Evolutionary conservation across 1,139 yeast species (phyloP), one percentile per base, ranked within the genome.

Genomic region (Saccharomyces hybrid): DNA sequence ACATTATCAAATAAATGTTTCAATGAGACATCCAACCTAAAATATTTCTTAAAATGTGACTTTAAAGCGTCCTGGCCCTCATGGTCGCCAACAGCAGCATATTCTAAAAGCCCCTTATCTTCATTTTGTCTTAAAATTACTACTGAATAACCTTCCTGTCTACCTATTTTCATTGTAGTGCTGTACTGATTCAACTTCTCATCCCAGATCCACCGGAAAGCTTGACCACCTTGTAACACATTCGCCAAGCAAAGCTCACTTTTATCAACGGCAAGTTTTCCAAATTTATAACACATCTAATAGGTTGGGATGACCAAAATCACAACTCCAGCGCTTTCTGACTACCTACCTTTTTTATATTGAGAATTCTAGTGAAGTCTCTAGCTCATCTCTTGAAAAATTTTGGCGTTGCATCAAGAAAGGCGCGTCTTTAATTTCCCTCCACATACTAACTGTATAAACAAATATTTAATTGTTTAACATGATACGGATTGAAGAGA

Each of bases 221-320:
- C 83, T 69, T 91, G 98, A 0, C 98, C 98, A 67, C 96, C 88
- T 54, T 96, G 78, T 47, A 91, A 75, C 0, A 90, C 95, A 52
- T 82, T 80, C 5, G 82, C 72, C n/a, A 90, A 70, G 32, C 78
- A 72, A 1, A 89, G 73, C 61, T 89, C 96, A 1, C 63, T 61
- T 38, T 38, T 38, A 38, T 38, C 11, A 20, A 38, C 13, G n/a
- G 44, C 25, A 38, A 38, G n/a, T 11, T 16, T 16, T 4, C 44
- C 44, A 16, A 38, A 38, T 38, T 38, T 38, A 16, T 38, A 38
- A 38, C n/a, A 38, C 44, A 38, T 38, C 26, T 9, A 20, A 20
- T 20, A 20, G 16, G 11, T 8, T 16, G 9, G 23, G 23, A 9
- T 16, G 4, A 11, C 23, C 13, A 16, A 8, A 16, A 16, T 13